Evolutionary conservation across 2,329 filamentous ascomycete genomes (phyloP).

Genomic region (Paradendryphiella salina): DNA sequence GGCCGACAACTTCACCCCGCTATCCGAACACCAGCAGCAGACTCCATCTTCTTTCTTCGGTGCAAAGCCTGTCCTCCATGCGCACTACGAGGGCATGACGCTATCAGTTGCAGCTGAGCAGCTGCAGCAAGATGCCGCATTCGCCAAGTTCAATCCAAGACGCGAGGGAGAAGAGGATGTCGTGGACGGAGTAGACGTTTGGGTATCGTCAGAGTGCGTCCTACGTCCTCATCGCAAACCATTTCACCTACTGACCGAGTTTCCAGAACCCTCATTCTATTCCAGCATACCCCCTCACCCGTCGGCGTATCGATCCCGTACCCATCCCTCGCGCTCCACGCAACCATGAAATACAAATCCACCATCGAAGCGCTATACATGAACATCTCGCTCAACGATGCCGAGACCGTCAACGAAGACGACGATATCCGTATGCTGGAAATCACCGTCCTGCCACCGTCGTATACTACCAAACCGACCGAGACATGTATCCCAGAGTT

Average conservation of each 20-base stretch:
- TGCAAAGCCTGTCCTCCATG: constrained; percentile 71
- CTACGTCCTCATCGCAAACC: background rate
- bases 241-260: background rate
- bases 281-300: constrained; percentile 57
- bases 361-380: constrained; percentile 43
- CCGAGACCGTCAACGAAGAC: constrained; percentile 61
- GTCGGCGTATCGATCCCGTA: constrained; percentile 72
- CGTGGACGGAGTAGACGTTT: constrained; percentile 50
- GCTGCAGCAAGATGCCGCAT: constrained; percentile 53
- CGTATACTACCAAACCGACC: constrained; percentile 27
- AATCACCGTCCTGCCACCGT: constrained; percentile 64
- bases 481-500: constrained; percentile 53
- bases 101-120: constrained; percentile 62
- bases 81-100: constrained; percentile 60
- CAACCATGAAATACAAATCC: constrained; percentile 63
- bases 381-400: constrained; percentile 53
- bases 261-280: constrained; percentile 62
- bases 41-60: constrained; percentile 74
- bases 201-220: constrained; percentile 53
- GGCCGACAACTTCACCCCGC: constrained; percentile 62
- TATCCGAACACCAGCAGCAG: constrained; percentile 70
- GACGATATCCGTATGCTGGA: constrained; percentile 68
- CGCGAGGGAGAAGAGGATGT: constrained; percentile 34
- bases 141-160: constrained; percentile 50
- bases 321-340: constrained; percentile 74